Evolutionary conservation across 805 yeast genomes (phyloP), one percentile per base, ranked within the genome.

Genomic region (Lachancea sp.): DNA sequence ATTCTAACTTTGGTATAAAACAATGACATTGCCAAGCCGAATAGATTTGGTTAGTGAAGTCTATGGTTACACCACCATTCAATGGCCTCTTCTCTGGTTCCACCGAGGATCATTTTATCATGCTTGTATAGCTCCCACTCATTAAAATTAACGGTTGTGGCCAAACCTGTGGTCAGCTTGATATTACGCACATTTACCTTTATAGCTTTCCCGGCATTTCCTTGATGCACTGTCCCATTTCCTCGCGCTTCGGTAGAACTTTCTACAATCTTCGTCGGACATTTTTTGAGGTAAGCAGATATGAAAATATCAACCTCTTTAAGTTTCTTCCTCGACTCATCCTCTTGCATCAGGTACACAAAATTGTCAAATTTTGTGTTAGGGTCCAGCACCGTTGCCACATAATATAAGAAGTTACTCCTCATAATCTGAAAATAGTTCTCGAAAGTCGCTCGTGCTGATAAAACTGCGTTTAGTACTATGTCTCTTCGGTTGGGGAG

Each of bases 371-470:
- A 19, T 25, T 39, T 39, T 26, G 46, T 37, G 24, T 37, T 34
- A 23, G 43, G 46, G 29, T 43, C 43, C 12, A 43, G 34, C n/a
- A 43, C 18, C 11, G 35, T 29, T 8, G 41, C 37, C 33, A 29
- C 46, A 34, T 39, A 39, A 20, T 39, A 43, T 12, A 40, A 16
- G 9, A 41, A 34, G 24, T 40, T 33, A 11, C 22, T 20, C 29
- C 41, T 26, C 9, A 43, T 20, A 6, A 4, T 20, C 9, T 32
- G 5, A 34, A 43, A 20, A 23, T 40, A 35, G 26, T 40, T 20
- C 18, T 43, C 37, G 23, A 34, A 34, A 30, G 25, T 16, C 9
- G 13, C 5, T 20, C 19, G 23, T 24, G 43, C 18, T 2, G 34
- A 21, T n/a, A 19, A 20, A 9, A 40, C 30, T 8, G 46, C 46